phyloP scores from a whole-genome alignment of 108 stramenopile genomes.

The Skeletonema tropicum region DNA sequence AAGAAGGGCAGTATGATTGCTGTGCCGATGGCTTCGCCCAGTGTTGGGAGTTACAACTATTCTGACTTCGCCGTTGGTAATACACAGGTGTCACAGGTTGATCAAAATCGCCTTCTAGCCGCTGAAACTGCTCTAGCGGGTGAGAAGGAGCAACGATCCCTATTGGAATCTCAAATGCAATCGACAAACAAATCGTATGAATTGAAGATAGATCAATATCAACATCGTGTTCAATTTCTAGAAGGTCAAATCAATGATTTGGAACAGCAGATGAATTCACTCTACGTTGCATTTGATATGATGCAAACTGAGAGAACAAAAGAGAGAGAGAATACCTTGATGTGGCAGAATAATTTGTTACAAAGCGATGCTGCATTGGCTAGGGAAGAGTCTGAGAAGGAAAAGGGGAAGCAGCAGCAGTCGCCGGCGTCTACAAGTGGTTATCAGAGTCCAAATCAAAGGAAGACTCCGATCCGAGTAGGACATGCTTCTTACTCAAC shows the following conservation, averaged over 20 bases:
- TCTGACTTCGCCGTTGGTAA: constrained; percentile 25
- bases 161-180: constrained; percentile 34
- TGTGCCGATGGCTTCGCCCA: constrained; percentile 6
- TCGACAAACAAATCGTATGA: constrained; percentile 51
- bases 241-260: constrained; percentile 69
- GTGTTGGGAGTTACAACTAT: constrained; percentile 39
- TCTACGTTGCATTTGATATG: constrained; percentile 71
- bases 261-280: constrained; percentile 71
- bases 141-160: constrained; percentile 25
- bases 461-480: background rate
- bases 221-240: constrained; percentile 62
- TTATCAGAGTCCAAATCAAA: background rate
- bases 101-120: constrained; percentile 33
- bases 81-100: background rate
- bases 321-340: constrained; percentile 29
- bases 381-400: constrained; percentile 31
- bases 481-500: background rate
- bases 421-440: background rate
- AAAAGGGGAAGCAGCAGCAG: constrained; percentile 5
- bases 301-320: constrained; percentile 57
- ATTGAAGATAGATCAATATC: constrained; percentile 60
- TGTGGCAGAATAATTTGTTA: constrained; percentile 28
- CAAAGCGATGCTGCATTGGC: constrained; percentile 46
- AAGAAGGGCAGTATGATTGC: constrained; percentile 22
- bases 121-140: constrained; percentile 53